Evolutionary conservation across 192 early-diverging fungal genomes (phyloP).

Genomic region (Mortierella alpina): DNA sequence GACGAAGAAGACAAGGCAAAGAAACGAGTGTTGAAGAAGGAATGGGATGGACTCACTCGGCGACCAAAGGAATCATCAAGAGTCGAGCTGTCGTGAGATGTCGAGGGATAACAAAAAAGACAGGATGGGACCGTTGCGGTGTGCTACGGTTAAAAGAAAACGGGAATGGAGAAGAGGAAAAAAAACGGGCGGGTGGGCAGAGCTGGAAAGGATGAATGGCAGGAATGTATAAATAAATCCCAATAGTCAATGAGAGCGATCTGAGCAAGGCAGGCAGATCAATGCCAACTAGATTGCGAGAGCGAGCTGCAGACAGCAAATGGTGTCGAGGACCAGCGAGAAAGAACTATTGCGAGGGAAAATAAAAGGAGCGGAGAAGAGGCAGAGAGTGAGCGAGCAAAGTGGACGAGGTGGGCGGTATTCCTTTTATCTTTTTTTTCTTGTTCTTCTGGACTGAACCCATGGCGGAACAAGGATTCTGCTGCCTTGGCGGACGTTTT

Average conservation of each 20-base stretch:
- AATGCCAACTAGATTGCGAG: no score
- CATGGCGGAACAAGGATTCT: background rate
- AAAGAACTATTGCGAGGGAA: background rate
- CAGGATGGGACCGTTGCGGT: background rate
- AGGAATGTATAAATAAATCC: background rate
- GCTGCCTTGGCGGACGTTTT: background rate
- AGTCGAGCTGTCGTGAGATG: background rate
- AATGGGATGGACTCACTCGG: background rate
- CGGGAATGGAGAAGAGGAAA: background rate
- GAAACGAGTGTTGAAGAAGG: background rate
- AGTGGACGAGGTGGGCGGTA: background rate
- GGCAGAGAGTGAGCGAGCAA: background rate
- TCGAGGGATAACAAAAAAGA: no score
- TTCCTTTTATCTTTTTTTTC: no score
- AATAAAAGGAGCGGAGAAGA: background rate
- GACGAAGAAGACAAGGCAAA: background rate
- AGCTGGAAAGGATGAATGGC: background rate
- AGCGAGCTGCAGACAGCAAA: no score
- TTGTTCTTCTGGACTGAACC: slow-evolving; percentile 1
- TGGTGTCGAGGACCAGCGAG: background rate
- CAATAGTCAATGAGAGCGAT: background rate
- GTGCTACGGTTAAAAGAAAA: background rate
- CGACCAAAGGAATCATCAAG: background rate
- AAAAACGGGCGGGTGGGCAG: background rate
- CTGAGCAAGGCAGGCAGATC: no score